Base-by-base conservation (phyloP, 164 flowering plant genomes). In the Kalanchoe fedtschenkoi region DNA sequence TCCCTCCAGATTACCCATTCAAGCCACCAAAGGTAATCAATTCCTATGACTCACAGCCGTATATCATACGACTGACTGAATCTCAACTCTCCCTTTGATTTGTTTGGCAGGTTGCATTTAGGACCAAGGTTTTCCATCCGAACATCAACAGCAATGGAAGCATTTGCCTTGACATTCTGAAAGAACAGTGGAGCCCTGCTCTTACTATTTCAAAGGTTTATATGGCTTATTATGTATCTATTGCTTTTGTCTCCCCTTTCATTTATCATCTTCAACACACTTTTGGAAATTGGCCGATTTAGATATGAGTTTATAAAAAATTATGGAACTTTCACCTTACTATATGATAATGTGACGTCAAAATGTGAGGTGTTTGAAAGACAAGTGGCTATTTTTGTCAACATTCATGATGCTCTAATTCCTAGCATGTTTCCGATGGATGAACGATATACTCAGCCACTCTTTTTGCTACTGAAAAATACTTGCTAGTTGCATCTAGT, bases 131-230 rank as follows among this genome's bases (percentile, higher is more conserved):
- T 43, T 43, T 43, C 22, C 51, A 43, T 24, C 51, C 51, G 19
- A 43, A 43, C 19, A 43, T 43, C 51, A 43, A 43, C 19, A 43
- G 51, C 51, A 43, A 43, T 43, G 51, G 51, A 43, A 43, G 51
- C 22, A 43, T 43, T 43, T 43, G 51, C 51, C 51, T 43, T 43
- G 51, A 43, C 19, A 43, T 43, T 43, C 51, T 43, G 51, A 43
- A 43, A 43, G 51, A 43, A 43, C 51, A 43, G 22, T 43, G 51
- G 51, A 43, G 51, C 51, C 51, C 51, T 0, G 51, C 51, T 43
- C 51, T 43, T 43, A 43, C 51, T 43, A 43, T 43, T n/a, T 43
- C 51, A 19, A 43, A 43, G 51, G 51, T 43, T n/a, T 43, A 24
- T 10, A n/a, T 43, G n/a, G 22, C 9, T 43, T 43, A n/a, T 11